These are phyloP conservation scores for Panellus pusillus DNA, from an alignment of 768 basidiomycete species.

Conservation along the genomic window DNA sequence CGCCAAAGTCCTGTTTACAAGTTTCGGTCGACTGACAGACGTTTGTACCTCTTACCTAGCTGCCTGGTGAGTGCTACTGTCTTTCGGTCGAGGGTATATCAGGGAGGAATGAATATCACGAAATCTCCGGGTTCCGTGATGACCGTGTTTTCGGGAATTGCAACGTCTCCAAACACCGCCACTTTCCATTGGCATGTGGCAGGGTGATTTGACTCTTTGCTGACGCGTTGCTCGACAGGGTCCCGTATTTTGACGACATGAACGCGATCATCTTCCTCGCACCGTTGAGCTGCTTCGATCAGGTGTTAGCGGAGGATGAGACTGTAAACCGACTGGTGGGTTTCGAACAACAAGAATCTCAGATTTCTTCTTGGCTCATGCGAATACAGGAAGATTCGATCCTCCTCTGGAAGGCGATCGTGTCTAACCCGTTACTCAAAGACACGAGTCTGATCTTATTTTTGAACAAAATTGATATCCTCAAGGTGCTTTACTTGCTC, in stretches of 20 bases:
- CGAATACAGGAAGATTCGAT: constrained; percentile 39
- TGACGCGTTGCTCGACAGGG: constrained; percentile 39
- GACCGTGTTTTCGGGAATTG: not conserved
- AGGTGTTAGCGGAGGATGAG: constrained; percentile 35
- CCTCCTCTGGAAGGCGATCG: constrained; percentile 47
- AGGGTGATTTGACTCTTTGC: not conserved
- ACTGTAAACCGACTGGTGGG: constrained; percentile 17
- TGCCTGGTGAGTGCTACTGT: constrained; percentile 34
- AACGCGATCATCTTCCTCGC: constrained; percentile 51
- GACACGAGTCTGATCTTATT: constrained; percentile 47
- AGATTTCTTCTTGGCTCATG: too few species aligned
- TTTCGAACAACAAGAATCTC: not conserved
- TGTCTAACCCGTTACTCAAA: constrained; percentile 46
- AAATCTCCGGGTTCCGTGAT: not conserved
- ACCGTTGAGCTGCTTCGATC: constrained; percentile 52
- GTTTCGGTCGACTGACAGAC: not conserved
- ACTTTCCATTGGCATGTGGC: constrained; percentile 4
- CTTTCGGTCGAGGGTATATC: too few species aligned
- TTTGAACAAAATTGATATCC: constrained; percentile 51
- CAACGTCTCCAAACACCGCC: too few species aligned
- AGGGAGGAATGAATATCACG: not conserved
- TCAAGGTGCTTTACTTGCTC: constrained; percentile 31
- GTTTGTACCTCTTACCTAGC: not conserved
- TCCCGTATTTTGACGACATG: constrained; percentile 8
- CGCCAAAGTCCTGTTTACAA: not conserved